Conservation (phyloP, 1,139 yeast species). For the Hansenula sp. region DNA sequence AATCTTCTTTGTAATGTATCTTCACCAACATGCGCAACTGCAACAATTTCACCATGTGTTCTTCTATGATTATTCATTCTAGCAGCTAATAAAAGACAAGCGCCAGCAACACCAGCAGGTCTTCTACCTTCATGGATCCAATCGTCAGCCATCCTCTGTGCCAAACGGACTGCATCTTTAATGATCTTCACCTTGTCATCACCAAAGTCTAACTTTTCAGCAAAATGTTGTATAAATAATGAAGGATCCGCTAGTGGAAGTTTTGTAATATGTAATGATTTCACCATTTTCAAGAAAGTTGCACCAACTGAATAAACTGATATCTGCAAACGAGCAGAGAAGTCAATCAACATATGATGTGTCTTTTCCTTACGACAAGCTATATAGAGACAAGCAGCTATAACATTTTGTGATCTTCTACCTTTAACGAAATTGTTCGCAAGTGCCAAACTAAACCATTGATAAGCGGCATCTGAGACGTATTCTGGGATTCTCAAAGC, state of each 20-base stretch:
- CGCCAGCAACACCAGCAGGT: conserved; percentile 98
- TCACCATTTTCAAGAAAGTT: conserved; percentile 87
- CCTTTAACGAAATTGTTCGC: conserved; percentile 92
- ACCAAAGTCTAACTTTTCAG: conserved; percentile 78
- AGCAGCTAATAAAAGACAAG: conserved; percentile 87
- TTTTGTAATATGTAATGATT: conserved; percentile 65
- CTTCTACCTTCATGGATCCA: conserved; percentile 97
- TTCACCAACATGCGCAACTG: conserved; percentile 93
- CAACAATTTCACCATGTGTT: conserved; percentile 90
- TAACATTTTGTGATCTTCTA: conserved; percentile 87
- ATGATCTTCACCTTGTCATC: conserved; percentile 69
- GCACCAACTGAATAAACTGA: conserved; percentile 95
- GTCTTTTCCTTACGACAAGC: conserved; percentile 92
- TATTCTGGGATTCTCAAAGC: conserved; percentile 78
- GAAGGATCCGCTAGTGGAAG: conserved; percentile 94
- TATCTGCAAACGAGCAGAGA: conserved; percentile 82
- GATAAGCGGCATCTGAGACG: conserved; percentile 80
- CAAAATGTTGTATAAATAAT: conserved; percentile 88
- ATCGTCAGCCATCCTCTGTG: conserved; percentile 87
- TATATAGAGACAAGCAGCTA: conserved; percentile 89
- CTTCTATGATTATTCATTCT: conserved; percentile 93
- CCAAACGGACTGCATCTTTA: conserved; percentile 80
- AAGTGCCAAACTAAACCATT: conserved; percentile 85
- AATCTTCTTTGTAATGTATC: conserved; percentile 87
- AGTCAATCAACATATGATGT: conserved; percentile 93